A percentile compares a stretch with the other conserved stretches of the same genome.
phyloP scores from a whole-genome alignment of 2,329 filamentous ascomycete species.

The Pyricularia pennisetigena region DNA sequence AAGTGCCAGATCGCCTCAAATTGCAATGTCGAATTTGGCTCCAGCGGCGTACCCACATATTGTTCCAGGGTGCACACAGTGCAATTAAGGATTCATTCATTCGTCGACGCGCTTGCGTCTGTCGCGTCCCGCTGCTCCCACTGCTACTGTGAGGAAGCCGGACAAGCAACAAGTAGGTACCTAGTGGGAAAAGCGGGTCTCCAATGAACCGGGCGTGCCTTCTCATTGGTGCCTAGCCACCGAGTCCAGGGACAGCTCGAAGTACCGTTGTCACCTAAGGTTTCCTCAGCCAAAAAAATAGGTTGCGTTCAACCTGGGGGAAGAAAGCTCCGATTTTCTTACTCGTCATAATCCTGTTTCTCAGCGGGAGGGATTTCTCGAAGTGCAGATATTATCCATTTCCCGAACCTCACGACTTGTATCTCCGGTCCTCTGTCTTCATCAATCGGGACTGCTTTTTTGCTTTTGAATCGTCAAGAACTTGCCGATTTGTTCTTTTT shows the following conservation, averaged over 20 bases:
- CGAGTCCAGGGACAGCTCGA: background rate
- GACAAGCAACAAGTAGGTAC: background rate
- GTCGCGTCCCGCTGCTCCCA: background rate
- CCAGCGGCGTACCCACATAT: background rate
- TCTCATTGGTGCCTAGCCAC: background rate
- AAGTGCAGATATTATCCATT: background rate
- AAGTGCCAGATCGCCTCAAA: conserved; percentile 5
- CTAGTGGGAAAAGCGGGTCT: background rate
- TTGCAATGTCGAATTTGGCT: background rate
- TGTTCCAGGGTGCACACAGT: background rate
- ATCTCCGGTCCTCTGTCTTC: background rate
- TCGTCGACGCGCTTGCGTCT: background rate
- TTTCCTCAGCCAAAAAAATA: background rate
- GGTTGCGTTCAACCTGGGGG: background rate
- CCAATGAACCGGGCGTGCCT: background rate
- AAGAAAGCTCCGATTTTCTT: conserved; percentile 1
- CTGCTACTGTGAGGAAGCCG: background rate
- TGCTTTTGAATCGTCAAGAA: background rate
- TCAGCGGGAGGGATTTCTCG: background rate
- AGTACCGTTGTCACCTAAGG: background rate
- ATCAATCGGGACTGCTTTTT: background rate
- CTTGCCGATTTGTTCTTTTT: background rate
- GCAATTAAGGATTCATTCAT: background rate
- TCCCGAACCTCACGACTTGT: background rate
- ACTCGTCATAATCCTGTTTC: conserved; percentile 1